Evolutionary conservation across 768 basidiomycete species (phyloP), one percentile per base, ranked within the genome.

Genomic region (Suillus spraguei): DNA sequence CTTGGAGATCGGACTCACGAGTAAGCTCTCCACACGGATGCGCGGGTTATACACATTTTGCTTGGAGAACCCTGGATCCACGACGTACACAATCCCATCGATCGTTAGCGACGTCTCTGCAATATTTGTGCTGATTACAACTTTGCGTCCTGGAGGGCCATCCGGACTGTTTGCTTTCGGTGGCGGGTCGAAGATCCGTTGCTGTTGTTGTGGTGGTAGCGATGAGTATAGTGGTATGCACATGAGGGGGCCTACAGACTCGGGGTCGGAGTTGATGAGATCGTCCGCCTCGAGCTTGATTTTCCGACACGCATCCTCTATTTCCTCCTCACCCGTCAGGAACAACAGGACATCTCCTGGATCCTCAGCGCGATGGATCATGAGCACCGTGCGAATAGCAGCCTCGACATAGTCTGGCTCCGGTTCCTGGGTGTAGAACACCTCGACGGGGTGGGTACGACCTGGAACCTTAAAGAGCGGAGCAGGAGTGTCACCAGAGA

Each of bases 21-120:
- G 79, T 61, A 99, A 80, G 64, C 90, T 91, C 79, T 99, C 97
- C 22, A 99, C 97, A 58, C 97, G 89, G 65, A 99, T 97, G 33
- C 97, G 86, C 0, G 97, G 97, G 74, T 98, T 99, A 80, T 99
- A 99, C 58, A 99, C 91, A 72, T 96, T 98, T 77, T 98, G 97
- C 77, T 99, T 97, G 42, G 92, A 95, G 79, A 99, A 98, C 1
- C 95, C 96, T 0, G 96, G 94, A 71, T 98, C 97, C 52, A 98
- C 95, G 61, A 98, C 97, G 70, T 99, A 99, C 20, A 99, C 96
- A 70, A 99, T 98, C 24, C 97, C 97, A 68, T 99, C 97, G 63
- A 99, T 99, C 3, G 97, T 99, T 49, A 99, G 78, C 3, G 95
- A 97, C 1, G 97, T 99, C 77, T 99, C 97, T 3, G 97, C 97